Evolutionary conservation across 176 grass and related monocot species (phyloP).

Genomic region (Ananas comosus): DNA sequence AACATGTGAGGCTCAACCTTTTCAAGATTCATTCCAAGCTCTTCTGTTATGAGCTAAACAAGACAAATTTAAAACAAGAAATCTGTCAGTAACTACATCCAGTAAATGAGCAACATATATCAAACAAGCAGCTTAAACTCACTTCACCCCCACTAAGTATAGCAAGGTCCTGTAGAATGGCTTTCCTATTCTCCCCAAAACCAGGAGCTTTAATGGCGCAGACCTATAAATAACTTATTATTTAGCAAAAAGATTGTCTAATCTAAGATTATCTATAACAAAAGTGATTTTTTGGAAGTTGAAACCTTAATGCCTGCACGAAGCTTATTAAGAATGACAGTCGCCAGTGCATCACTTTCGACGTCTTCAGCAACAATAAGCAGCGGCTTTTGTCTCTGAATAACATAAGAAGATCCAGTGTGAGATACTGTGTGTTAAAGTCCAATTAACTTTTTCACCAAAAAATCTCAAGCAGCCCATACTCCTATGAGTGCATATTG

Average conservation of each 20-base stretch:
- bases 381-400: conserved; percentile 78
- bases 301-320: conserved; percentile 91
- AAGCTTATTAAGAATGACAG: conserved; percentile 93
- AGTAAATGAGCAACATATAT: not conserved
- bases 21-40: conserved; percentile 95
- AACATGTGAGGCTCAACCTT: conserved; percentile 72
- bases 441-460: not conserved
- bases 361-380: conserved; percentile 96
- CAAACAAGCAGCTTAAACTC: conserved; percentile 7
- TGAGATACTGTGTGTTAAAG: not conserved
- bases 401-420: conserved; percentile 3
- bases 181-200: conserved; percentile 96
- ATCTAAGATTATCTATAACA: not conserved
- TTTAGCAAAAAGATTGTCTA: not conserved
- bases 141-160: conserved; percentile 79
- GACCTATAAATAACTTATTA: conserved; percentile 34
- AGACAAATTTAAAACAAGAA: conserved; percentile 7
- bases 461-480: not conserved
- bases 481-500: not conserved
- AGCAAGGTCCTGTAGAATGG: conserved; percentile 90
- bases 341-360: conserved; percentile 94
- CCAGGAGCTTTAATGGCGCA: conserved; percentile 98
- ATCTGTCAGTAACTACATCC: not conserved
- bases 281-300: not conserved
- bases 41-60: conserved; percentile 78